Base-by-base conservation (phyloP, 75 land plant species). In the Cryptomeria japonica region DNA sequence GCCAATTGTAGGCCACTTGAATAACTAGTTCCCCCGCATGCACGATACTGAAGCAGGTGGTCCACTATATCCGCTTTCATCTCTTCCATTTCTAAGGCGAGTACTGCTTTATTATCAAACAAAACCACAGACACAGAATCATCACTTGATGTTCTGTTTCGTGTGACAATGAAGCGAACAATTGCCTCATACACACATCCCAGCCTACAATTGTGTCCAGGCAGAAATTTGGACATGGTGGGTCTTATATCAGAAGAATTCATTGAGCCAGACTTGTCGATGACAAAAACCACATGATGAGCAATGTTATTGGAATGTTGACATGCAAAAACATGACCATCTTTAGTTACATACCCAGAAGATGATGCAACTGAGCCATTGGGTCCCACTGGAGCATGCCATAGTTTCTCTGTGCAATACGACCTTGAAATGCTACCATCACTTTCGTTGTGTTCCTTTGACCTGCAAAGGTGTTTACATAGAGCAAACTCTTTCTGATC, bases 151-250 rank as follows among this genome's bases (percentile, higher is more conserved):
- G 42, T 39, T 32, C 32, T 28, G 3, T 19, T 47, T 25, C 86
- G 56, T 12, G 80, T 61, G 4, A 72, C 9, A 25, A 58, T 55
- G 18, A 86, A 22, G 0, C 89, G 82, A 7, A 87, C 36, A 53
- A 90, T 80, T n/a, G 91, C 91, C 68, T 90, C 91, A 86, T 47
- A 90, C 85, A 90, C 90, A 83, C 91, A 90, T 0, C 88, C 88
- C 88, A 88, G 3, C 44, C 85, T 82, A 72, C 73, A 55, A 13
- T 34, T 36, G 18, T 88, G 88, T 28, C 46, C 12, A 55, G 37
- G 32, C 22, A 7, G 31, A 58, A 85, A 85, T 47, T 91, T 87
- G 31, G 88, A 83, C 89, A 92, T 86, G 44, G 86, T 88, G 1
- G 93, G 93, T 83, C 32, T 56, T 34, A 86, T 86, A 83, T 92